phyloP scores from a whole-genome alignment of 2,329 filamentous ascomycete genomes.

The Calonectria pseudoreteaudii region DNA sequence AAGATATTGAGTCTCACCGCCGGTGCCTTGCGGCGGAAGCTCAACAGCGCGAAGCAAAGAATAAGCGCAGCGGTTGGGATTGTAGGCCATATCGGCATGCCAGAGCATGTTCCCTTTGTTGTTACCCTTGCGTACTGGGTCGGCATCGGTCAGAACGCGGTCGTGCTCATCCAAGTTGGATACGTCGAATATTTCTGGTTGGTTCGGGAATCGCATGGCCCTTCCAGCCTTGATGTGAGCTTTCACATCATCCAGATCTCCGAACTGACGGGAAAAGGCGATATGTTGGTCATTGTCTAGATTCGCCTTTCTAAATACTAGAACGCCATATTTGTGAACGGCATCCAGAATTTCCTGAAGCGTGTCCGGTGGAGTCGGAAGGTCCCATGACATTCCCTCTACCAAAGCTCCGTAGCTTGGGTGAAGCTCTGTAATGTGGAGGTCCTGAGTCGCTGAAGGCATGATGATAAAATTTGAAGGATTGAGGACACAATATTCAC shows the following conservation, averaged over 20 bases:
- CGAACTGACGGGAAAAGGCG: constrained; percentile 7
- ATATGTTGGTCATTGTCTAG: constrained; percentile 14
- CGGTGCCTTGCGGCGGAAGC: not conserved
- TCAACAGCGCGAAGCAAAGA: constrained; percentile 10
- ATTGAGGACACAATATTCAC: not conserved
- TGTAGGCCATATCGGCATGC: constrained; percentile 16
- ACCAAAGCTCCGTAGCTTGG: not conserved
- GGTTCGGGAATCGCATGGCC: constrained; percentile 9
- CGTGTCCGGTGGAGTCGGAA: not conserved
- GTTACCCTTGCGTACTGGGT: constrained; percentile 5
- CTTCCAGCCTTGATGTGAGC: constrained; percentile 14
- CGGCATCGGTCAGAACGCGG: not conserved
- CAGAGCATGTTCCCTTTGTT: constrained; percentile 12
- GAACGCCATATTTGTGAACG: constrained; percentile 13
- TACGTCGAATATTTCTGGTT: constrained; percentile 17
- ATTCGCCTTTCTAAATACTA: constrained; percentile 7
- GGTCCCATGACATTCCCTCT: not conserved
- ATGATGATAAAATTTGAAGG: not conserved
- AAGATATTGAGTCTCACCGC: constrained; percentile 6
- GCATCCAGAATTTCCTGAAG: not conserved
- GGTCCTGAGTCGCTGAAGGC: not conserved
- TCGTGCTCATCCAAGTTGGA: constrained; percentile 13
- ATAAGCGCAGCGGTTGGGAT: constrained; percentile 1
- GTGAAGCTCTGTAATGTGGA: not conserved
- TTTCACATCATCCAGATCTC: constrained; percentile 17